Conservation (phyloP, 2,329 filamentous ascomycete species). For the Nakataea oryzae region DNA sequence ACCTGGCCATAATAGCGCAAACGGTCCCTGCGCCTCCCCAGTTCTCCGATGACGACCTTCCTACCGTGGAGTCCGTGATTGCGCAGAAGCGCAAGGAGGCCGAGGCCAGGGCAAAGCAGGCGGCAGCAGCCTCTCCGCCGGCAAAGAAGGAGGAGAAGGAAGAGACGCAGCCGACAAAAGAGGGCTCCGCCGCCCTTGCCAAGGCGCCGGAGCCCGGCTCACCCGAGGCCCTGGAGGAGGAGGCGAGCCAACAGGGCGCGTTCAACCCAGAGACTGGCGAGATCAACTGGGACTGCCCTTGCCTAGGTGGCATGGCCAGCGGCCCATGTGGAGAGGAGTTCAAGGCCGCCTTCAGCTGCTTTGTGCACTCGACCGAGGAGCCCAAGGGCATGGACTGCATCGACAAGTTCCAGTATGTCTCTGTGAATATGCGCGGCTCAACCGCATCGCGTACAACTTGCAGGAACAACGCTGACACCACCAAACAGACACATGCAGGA, state of each 20-base stretch:
- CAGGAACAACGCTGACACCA: neutral
- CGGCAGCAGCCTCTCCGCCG: conserved; percentile 12
- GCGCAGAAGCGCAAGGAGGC: conserved; percentile 49
- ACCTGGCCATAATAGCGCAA: conserved; percentile 13
- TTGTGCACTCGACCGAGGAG: conserved; percentile 89
- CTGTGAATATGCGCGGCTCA: neutral
- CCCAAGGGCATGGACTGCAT: conserved; percentile 98
- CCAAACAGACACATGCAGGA: conserved; percentile 78
- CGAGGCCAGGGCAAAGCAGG: conserved; percentile 20
- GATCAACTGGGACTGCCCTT: conserved; percentile 99
- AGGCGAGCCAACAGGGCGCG: conserved; percentile 78
- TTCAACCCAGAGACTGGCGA: conserved; percentile 96
- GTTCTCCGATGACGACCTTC: conserved; percentile 46
- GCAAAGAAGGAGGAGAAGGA: conserved; percentile 18
- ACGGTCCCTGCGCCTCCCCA: conserved; percentile 32
- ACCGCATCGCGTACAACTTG: neutral
- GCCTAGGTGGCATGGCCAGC: conserved; percentile 91
- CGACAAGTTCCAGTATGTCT: conserved; percentile 84
- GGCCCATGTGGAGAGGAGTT: conserved; percentile 95
- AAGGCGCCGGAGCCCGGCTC: conserved; percentile 15
- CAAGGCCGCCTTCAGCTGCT: conserved; percentile 93
- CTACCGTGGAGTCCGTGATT: conserved; percentile 57
- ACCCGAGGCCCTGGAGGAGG: conserved; percentile 56
- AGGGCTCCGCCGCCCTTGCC: conserved; percentile 12
- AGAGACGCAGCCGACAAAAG: conserved; percentile 11